These are phyloP conservation scores for Botrytis deweyae DNA, from an alignment of 2,329 filamentous ascomycete genomes.

Conservation along the genomic window DNA sequence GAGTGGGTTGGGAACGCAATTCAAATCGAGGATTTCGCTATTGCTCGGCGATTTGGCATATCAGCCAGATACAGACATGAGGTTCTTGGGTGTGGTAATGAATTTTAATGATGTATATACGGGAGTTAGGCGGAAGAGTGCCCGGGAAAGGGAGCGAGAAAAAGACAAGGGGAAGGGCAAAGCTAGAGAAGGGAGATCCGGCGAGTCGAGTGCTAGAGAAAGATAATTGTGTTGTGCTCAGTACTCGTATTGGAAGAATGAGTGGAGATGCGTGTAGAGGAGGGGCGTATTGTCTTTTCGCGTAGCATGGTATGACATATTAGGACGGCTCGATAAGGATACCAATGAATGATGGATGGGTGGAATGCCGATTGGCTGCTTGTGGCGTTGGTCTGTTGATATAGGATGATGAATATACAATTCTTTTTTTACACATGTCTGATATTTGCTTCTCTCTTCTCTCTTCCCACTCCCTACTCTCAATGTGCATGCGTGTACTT, in stretches of 20 bases:
- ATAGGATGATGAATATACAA: conserved; percentile 12
- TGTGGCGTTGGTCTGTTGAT: conserved; percentile 1
- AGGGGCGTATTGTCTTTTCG: conserved; percentile 11
- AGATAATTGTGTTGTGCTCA: neutral
- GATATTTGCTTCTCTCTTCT: neutral
- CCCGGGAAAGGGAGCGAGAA: neutral
- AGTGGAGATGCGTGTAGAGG: neutral
- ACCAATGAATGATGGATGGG: conserved; percentile 6
- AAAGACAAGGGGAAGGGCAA: conserved; percentile 12
- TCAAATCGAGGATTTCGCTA: conserved; percentile 73
- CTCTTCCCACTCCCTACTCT: neutral
- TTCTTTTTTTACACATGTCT: neutral
- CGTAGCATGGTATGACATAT: neutral
- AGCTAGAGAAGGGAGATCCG: neutral
- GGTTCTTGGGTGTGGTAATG: conserved; percentile 95
- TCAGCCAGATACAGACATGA: conserved; percentile 91
- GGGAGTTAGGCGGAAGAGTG: conserved; percentile 51
- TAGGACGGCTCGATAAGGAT: conserved; percentile 7
- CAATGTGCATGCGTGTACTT: neutral
- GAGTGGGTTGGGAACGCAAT: conserved; percentile 69
- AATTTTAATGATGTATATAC: conserved; percentile 98
- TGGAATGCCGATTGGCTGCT: conserved; percentile 4
- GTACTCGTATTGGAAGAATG: neutral
- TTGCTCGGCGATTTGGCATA: conserved; percentile 87
- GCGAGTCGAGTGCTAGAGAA: conserved; percentile 1